Base-by-base conservation (phyloP, 768 basidiomycete species). In the Suillus occidentalis region DNA sequence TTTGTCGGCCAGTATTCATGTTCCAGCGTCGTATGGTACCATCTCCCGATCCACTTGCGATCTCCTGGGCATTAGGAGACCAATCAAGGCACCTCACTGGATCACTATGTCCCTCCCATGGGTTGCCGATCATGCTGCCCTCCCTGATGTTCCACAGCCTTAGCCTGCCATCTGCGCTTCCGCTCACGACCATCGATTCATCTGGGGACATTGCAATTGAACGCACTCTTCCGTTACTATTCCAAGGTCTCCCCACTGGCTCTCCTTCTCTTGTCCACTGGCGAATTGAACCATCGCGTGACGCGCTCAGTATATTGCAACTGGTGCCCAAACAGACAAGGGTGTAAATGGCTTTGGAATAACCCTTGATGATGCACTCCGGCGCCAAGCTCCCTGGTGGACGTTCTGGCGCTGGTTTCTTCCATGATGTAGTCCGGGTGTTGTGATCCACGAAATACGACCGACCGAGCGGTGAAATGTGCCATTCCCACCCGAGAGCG, bases 381-480 rank as follows among this genome's bases (percentile, higher is more conserved):
- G 53, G 53, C 10, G 10, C 7, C 31, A 55, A 55, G 31, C 53
- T 20, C 18, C 53, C 53, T 34, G 31, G 9, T 34, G 53, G 53
- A 55, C 31, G 53, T 55, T 55, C 53, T 34, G 20, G 53, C 10
- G 5, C 6, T 34, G 53, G 31, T 34, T 55, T 55, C 31, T 34
- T n/a, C 53, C 53, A 56, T 6, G 53, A 56, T 2, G 53, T 56
- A 2, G 53, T 36, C 2, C 20, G 10, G n/a, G 53, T 36, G 7
- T 56, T 56, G 53, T 36, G 53, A 12, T 56, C 36, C 20, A 56
- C 53, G n/a, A 56, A 56, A 20, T 56, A 56, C 2, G 53, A 56
- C 12, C 34, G 53, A 36, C 53, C 53, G 20, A 36, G 37, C 5
- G 56, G 56, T 25, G 56, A 57, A 5, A 57, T 39, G 3, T 39